Percentiles rank a stretch among this genome's conserved stretches.
phyloP scores from a whole-genome alignment of 2,329 filamentous ascomycete genomes.

The Bipolaris victoriae region DNA sequence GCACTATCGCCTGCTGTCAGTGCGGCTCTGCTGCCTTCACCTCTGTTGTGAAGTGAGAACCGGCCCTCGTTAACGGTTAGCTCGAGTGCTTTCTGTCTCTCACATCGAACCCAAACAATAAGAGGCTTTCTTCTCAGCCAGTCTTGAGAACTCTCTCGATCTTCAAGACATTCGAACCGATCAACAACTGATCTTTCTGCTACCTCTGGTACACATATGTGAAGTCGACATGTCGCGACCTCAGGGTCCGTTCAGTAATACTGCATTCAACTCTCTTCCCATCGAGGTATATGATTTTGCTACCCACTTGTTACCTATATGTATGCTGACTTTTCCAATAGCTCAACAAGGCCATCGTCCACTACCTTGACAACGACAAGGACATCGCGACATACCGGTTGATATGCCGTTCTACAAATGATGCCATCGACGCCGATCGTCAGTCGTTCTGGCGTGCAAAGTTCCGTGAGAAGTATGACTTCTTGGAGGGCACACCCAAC shows the following conservation, averaged over 20 bases:
- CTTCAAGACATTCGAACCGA: not conserved
- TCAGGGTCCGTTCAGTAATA: slow-evolving; percentile 8
- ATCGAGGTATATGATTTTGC: slow-evolving; percentile 36
- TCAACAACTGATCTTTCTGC: not conserved
- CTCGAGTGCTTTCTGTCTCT: not conserved
- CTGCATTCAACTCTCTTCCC: slow-evolving; percentile 41
- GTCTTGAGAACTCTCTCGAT: not conserved
- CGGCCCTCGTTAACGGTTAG: slow-evolving; percentile 3
- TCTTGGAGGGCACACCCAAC: slow-evolving; percentile 27
- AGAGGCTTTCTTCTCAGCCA: not conserved
- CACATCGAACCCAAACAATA: not conserved
- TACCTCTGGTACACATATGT: not conserved
- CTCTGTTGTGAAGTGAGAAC: slow-evolving; percentile 2
- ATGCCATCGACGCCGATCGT: slow-evolving; percentile 50
- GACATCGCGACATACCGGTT: slow-evolving; percentile 53
- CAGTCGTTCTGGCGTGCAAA: slow-evolving; percentile 56
- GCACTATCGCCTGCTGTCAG: not conserved
- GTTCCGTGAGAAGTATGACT: slow-evolving; percentile 54
- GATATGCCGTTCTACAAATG: slow-evolving; percentile 49
- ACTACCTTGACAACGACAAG: slow-evolving; percentile 48
- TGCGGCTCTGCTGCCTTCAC: slow-evolving; percentile 7
- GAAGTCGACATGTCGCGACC: slow-evolving; percentile 18
- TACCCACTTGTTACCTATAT: not conserved
- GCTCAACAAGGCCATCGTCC: slow-evolving; percentile 51
- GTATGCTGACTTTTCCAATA: slow-evolving; percentile 23